Percentiles rank a stretch among this genome's conserved stretches.
phyloP scores from a whole-genome alignment of 164 flowering plant genomes.

The Brasenia schreberi region DNA sequence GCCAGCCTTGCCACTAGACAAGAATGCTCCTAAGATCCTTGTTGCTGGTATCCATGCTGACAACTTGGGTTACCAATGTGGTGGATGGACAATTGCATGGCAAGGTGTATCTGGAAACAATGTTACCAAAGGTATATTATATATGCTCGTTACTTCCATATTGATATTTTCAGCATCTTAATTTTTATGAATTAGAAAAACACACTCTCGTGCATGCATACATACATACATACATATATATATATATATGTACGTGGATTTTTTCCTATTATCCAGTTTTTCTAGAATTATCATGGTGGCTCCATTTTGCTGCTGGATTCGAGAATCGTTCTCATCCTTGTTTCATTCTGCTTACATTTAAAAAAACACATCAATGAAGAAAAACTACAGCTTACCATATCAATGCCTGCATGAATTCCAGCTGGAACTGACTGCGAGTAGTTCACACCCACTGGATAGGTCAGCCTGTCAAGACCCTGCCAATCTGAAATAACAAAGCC shows the following conservation, averaged over 20 bases:
- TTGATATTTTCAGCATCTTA: not conserved
- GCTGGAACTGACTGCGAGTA: conserved; percentile 32
- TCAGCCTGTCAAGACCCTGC: conserved; percentile 40
- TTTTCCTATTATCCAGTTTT: no score
- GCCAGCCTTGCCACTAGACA: conserved; percentile 37
- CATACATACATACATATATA: not conserved
- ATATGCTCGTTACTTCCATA: not conserved
- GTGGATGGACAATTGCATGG: conserved; percentile 52
- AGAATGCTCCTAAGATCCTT: conserved; percentile 35
- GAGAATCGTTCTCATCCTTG: no score
- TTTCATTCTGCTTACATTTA: no score
- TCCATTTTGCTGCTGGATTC: no score
- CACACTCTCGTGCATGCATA: not conserved
- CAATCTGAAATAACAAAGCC: conserved; percentile 43
- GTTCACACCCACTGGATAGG: conserved; percentile 26
- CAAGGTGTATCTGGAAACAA: conserved; percentile 35
- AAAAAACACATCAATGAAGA: no score
- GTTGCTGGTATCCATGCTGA: conserved; percentile 43
- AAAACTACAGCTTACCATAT: conserved; percentile 21
- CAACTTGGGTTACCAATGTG: conserved; percentile 45
- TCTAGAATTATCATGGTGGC: no score
- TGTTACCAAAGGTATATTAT: conserved; percentile 10
- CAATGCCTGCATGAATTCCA: conserved; percentile 32
- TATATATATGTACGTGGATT: no score
- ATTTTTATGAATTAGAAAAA: not conserved